Evolutionary conservation across 1,139 yeast genomes (phyloP).

Genomic region (Scheffersomyces lignicola): DNA sequence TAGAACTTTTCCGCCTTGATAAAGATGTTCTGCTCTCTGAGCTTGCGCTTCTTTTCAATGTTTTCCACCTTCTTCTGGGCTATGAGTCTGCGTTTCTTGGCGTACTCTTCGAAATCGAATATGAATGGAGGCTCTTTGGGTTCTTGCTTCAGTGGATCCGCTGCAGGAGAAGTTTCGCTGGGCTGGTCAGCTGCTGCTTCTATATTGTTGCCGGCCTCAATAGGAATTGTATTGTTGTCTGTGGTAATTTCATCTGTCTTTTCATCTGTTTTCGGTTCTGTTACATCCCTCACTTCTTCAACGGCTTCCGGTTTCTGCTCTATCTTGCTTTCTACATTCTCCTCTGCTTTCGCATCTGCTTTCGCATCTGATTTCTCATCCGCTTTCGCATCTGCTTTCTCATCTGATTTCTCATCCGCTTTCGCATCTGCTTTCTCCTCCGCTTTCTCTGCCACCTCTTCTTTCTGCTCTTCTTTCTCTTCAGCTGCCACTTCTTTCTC

Average conservation of each 20-base stretch:
- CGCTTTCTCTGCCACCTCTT: conserved; percentile 1
- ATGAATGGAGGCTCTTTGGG: conserved; percentile 14
- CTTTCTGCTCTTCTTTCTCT: conserved; percentile 10
- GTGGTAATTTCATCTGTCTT: no score
- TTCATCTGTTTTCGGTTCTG: not conserved
- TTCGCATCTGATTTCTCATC: not conserved
- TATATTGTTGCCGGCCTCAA: not conserved
- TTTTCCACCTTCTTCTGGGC: conserved; percentile 18
- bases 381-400: not conserved
- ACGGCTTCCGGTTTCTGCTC: not conserved
- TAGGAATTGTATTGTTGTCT: no score
- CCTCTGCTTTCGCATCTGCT: conserved; percentile 8
- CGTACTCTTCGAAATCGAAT: conserved; percentile 59
- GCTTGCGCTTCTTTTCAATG: conserved; percentile 18
- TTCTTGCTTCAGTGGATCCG: conserved; percentile 8
- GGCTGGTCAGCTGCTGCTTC: not conserved
- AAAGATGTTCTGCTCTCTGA: conserved; percentile 33
- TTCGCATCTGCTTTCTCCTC: not conserved
- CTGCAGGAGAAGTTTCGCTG: not conserved
- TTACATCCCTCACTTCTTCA: not conserved
- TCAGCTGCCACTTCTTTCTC: conserved; percentile 16
- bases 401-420: not conserved
- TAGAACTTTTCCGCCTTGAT: conserved; percentile 47
- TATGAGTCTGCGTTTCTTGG: conserved; percentile 43
- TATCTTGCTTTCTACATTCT: not conserved